Conservation (phyloP, 208 protist genomes). For the Endotrypanum monterogeii region DNA sequence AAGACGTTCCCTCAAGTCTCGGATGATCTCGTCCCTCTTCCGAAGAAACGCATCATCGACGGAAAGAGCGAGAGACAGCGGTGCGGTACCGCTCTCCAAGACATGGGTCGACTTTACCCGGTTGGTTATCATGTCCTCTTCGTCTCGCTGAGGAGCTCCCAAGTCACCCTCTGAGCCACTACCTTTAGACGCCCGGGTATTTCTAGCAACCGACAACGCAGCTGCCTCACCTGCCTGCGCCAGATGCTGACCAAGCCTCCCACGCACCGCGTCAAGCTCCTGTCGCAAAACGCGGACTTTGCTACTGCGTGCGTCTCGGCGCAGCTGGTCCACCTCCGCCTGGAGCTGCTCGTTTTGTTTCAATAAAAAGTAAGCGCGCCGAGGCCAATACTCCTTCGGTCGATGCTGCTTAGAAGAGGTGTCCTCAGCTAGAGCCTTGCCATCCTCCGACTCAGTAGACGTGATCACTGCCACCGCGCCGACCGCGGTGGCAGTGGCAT, state of each 20-base stretch:
- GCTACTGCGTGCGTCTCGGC: conserved; percentile 42
- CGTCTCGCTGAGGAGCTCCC: background rate
- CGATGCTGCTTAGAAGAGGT: background rate
- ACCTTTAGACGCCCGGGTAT: background rate
- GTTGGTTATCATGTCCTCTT: background rate
- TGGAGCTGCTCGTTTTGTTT: conserved; percentile 30
- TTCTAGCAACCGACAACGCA: background rate
- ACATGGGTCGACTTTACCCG: background rate
- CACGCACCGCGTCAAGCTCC: conserved; percentile 46
- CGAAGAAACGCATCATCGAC: conserved; percentile 16
- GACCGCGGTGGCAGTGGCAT: background rate
- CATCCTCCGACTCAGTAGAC: background rate
- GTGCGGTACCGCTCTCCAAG: background rate
- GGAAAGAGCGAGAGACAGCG: background rate
- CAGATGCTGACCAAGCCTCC: conserved; percentile 38
- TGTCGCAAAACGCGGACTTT: conserved; percentile 41
- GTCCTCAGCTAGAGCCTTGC: background rate
- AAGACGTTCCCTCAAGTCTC: conserved; percentile 23
- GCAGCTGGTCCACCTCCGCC: conserved; percentile 34
- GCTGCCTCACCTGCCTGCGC: background rate
- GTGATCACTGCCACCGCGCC: background rate
- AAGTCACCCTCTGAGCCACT: background rate
- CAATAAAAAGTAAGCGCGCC: conserved; percentile 42
- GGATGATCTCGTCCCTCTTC: conserved; percentile 25
- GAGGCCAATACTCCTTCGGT: conserved; percentile 28